These are phyloP conservation scores for Ophiocordyceps camponoti-leonardi DNA, from an alignment of 2,329 filamentous ascomycete species.

Conservation along the genomic window DNA sequence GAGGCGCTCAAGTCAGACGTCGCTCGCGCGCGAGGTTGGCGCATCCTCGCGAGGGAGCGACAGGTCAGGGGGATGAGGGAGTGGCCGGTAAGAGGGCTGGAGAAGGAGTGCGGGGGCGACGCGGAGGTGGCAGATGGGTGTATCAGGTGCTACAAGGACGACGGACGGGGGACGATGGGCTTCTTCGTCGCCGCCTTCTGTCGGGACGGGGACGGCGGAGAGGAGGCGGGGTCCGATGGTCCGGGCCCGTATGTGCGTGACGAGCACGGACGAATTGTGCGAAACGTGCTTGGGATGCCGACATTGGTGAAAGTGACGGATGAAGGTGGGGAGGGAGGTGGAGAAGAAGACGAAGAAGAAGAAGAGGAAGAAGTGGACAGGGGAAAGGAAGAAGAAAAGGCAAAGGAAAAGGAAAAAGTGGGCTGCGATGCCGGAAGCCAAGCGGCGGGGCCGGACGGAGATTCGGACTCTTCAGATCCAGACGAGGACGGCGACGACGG, in stretches of 20 bases:
- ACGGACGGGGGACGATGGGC: conserved; percentile 73
- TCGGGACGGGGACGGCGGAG: conserved; percentile 8
- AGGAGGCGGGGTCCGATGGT: conserved; percentile 3
- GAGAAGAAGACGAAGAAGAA: conserved; percentile 11
- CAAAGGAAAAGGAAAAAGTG: conserved; percentile 5
- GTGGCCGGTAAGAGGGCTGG: conserved; percentile 53
- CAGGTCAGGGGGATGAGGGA: conserved; percentile 61
- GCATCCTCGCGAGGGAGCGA: conserved; percentile 49
- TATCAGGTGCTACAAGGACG: conserved; percentile 65
- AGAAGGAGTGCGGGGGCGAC: conserved; percentile 29
- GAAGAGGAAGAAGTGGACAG: no score
- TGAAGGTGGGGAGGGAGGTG: conserved; percentile 4
- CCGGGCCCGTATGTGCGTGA: conserved; percentile 37
- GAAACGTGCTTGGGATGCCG: conserved; percentile 21
- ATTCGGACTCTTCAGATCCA: no score
- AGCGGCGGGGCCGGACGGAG: not conserved
- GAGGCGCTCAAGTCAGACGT: conserved; percentile 50
- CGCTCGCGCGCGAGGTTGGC: conserved; percentile 56
- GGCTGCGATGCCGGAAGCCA: not conserved
- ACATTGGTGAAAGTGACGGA: conserved; percentile 9
- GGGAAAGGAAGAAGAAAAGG: no score
- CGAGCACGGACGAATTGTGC: conserved; percentile 32
- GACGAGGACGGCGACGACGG: conserved; percentile 5
- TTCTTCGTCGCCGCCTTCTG: conserved; percentile 91
- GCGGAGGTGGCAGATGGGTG: conserved; percentile 51